Evolutionary conservation across 2,329 filamentous ascomycete genomes (phyloP).

Genomic region (Ophiostoma himal-ulmi): DNA sequence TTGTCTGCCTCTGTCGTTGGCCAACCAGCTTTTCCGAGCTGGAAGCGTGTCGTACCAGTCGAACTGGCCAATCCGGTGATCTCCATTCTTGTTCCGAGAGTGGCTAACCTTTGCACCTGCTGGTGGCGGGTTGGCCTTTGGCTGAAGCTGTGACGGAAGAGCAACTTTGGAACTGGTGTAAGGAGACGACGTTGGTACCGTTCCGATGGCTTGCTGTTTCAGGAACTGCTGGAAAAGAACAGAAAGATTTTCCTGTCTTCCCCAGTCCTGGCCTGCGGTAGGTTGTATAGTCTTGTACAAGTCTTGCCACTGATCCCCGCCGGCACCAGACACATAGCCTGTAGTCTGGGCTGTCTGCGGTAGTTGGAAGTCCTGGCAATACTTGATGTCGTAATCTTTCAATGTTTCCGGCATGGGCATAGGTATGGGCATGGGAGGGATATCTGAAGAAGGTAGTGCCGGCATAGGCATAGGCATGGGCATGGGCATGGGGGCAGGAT

Average conservation of each 20-base stretch:
- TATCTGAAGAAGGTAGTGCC: too few relatives aligned
- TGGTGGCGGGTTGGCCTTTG: constrained; percentile 22
- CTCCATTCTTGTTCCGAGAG: constrained; percentile 17
- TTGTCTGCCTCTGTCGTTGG: background rate
- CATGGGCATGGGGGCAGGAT: constrained; percentile 1
- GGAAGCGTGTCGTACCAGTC: constrained; percentile 27
- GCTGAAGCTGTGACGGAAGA: constrained; percentile 18
- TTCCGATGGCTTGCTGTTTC: background rate
- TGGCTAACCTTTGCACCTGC: constrained; percentile 23
- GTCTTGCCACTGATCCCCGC: background rate
- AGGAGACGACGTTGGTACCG: background rate
- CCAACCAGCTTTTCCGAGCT: constrained; percentile 15
- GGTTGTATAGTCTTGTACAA: background rate
- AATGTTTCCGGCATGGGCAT: background rate
- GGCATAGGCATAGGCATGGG: constrained; percentile 1
- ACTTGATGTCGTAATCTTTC: background rate
- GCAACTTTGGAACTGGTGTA: background rate
- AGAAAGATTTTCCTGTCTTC: background rate
- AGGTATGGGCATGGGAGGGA: background rate
- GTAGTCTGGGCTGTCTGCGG: background rate
- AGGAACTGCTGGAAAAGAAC: constrained; percentile 6
- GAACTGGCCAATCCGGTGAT: constrained; percentile 23
- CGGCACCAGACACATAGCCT: background rate
- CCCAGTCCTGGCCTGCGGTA: background rate
- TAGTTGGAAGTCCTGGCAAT: background rate